Base-by-base conservation (phyloP, 805 yeast species). In the Metschnikowia matae region DNA sequence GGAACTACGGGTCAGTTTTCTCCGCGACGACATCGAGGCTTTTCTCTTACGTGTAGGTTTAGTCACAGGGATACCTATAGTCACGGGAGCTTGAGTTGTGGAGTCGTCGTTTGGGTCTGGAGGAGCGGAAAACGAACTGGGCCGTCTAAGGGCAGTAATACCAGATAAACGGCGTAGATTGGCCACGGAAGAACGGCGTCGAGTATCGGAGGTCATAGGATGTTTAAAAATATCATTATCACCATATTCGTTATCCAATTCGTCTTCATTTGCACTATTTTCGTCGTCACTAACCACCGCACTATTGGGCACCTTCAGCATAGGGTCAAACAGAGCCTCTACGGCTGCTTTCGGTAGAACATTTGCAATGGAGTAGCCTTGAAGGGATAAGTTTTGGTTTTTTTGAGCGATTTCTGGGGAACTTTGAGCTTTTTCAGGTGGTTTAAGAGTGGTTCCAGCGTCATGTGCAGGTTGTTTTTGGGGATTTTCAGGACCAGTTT, bases 141-240 rank as follows among this genome's bases (percentile, higher is more conserved):
- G 65, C 18, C 73, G 57, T 10, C 62, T 51, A 23, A 57, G 56
- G 2, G 60, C 61, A 8, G 66, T 55, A 29, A 71, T 69, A 6
- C 73, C 72, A 1, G 75, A 70, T 26, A 72, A 61, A 39, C 77
- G 51, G 36, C 75, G 63, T 51, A 65, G 74, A 18, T 63, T 53
- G 2, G 62, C 56, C 4, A 63, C 61, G 7, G 73, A 67, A 18
- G 68, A 61, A 32, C 66, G 62, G 40, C 75, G 55, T 49, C 67
- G 54, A 26, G 47, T 39, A 13, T 48, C 46, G 13, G 37, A 40
- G n/a, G 49, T 54, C 15, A 49, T 45, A 4, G 70, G 69, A 31
- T 54, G 59, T 48, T 66, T 67, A 59, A 71, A 70, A 33, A 70
- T 59, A 44, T 69, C 72, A 40, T 61, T 59, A 21, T 64, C 67